Percentiles rank a stretch among this genome's conserved stretches.
Conservation (phyloP, 352 stramenopile species). For the Pythium dissotocum region DNA sequence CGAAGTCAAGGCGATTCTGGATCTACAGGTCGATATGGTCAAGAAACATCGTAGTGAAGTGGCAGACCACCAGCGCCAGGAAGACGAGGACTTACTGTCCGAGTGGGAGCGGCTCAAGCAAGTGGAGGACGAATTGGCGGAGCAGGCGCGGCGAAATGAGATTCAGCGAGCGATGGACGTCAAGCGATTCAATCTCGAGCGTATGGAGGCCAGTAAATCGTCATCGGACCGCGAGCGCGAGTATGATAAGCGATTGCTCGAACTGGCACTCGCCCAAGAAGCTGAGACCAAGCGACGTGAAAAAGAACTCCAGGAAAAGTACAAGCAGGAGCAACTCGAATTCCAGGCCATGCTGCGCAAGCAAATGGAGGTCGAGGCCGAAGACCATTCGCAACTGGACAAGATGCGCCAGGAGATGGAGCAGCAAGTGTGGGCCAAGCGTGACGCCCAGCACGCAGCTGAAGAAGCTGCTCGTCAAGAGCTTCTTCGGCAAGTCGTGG, state of each 20-base stretch:
- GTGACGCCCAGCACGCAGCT: conserved; percentile 65
- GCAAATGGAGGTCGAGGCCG: conserved; percentile 74
- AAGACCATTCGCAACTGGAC: conserved; percentile 66
- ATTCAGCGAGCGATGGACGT: conserved; percentile 66
- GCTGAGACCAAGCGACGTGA: conserved; percentile 58
- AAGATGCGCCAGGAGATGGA: conserved; percentile 84
- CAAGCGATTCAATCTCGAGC: conserved; percentile 74
- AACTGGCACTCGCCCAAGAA: conserved; percentile 60
- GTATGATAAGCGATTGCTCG: conserved; percentile 63
- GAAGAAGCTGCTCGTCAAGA: conserved; percentile 75
- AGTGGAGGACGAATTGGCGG: conserved; percentile 65
- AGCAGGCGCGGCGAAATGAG: conserved; percentile 51
- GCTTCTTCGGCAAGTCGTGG: conserved; percentile 67
- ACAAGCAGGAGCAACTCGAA: conserved; percentile 70
- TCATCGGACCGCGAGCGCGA: conserved; percentile 56
- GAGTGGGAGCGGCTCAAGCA: conserved; percentile 64
- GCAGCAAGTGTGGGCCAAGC: conserved; percentile 73
- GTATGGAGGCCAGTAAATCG: conserved; percentile 46
- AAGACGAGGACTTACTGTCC: conserved; percentile 53
- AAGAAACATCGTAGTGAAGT: conserved; percentile 45
- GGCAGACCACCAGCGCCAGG: conserved; percentile 41
- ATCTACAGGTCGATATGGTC: conserved; percentile 70
- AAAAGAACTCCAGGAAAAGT: conserved; percentile 59
- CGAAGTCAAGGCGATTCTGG: conserved; percentile 73
- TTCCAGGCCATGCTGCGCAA: conserved; percentile 73